Evolutionary conservation across 1,139 yeast species (phyloP).

Genomic region (Williopsis jadinii): DNA sequence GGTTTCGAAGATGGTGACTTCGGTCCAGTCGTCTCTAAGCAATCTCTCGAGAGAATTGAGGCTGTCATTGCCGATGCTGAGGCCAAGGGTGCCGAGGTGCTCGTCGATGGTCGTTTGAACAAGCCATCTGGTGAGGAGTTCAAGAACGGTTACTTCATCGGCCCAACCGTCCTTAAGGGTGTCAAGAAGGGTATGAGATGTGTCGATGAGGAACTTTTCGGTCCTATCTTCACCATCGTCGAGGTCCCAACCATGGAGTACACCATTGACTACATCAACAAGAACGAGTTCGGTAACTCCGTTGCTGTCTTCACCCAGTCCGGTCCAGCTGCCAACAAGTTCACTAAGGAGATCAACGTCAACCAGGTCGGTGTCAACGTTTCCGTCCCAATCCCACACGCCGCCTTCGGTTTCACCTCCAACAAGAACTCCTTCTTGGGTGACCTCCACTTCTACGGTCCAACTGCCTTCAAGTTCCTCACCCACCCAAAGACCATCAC

Average conservation of each 20-base stretch:
- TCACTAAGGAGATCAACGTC: conserved; percentile 19
- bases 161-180: conserved; percentile 21
- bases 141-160: conserved; percentile 24
- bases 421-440: conserved; percentile 25
- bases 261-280: conserved; percentile 23
- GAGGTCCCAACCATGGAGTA: conserved; percentile 22
- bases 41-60: conserved; percentile 23
- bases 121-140: conserved; percentile 19
- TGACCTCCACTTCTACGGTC: conserved; percentile 25
- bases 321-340: conserved; percentile 23
- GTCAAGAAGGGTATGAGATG: conserved; percentile 25
- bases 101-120: conserved; percentile 24
- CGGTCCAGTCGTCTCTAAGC: conserved; percentile 24
- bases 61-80: conserved; percentile 23
- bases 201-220: conserved; percentile 26
- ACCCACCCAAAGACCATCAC: conserved; percentile 24
- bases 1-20: conserved; percentile 25
- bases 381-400: conserved; percentile 23
- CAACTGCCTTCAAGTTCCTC: conserved; percentile 23
- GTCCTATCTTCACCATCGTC: conserved; percentile 23
- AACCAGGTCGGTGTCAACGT: conserved; percentile 24
- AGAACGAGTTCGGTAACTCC: conserved; percentile 24
- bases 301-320: conserved; percentile 22
- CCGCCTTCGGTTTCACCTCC: conserved; percentile 24
- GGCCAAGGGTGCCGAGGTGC: conserved; percentile 31